Conservation (phyloP, 208 protist genomes). For the Leishmania martiniquensis region DNA sequence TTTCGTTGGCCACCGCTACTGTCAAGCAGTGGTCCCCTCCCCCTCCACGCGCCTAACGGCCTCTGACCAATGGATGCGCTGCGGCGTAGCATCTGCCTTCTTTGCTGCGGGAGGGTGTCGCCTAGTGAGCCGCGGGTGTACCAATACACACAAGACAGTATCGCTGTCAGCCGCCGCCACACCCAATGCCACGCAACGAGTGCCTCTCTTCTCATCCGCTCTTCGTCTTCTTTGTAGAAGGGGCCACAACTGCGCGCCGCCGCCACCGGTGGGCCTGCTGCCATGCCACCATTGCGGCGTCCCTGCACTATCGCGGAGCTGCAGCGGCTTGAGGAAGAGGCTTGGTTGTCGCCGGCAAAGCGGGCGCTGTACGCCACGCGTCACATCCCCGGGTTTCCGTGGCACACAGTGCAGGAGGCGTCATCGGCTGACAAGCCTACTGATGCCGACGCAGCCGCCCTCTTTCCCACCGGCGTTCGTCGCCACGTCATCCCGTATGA, state of each 20-base stretch:
- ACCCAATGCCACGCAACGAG: no score
- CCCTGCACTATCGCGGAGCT: constrained; percentile 19
- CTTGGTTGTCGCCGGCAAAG: constrained; percentile 42
- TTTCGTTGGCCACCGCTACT: neutral
- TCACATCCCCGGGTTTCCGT: constrained; percentile 74
- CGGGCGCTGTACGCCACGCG: constrained; percentile 66
- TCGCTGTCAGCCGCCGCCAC: no score
- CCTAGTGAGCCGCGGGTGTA: neutral
- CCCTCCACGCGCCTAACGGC: neutral
- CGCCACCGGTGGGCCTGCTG: neutral
- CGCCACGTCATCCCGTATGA: constrained; percentile 92
- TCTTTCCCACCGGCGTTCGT: constrained; percentile 20
- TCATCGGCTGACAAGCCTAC: neutral
- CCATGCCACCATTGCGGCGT: neutral
- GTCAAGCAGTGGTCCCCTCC: neutral
- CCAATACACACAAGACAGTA: no score
- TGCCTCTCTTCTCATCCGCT: neutral
- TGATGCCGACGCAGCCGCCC: constrained; percentile 3
- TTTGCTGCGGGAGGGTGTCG: neutral
- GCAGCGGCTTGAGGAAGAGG: constrained; percentile 50
- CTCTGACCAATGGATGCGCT: neutral
- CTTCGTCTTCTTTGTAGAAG: neutral
- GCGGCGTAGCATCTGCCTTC: neutral
- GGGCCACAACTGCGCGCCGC: constrained; percentile 1
- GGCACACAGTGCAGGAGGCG: constrained; percentile 53